phyloP scores from a whole-genome alignment of 805 yeast species.

The Dipodascus albidus region DNA sequence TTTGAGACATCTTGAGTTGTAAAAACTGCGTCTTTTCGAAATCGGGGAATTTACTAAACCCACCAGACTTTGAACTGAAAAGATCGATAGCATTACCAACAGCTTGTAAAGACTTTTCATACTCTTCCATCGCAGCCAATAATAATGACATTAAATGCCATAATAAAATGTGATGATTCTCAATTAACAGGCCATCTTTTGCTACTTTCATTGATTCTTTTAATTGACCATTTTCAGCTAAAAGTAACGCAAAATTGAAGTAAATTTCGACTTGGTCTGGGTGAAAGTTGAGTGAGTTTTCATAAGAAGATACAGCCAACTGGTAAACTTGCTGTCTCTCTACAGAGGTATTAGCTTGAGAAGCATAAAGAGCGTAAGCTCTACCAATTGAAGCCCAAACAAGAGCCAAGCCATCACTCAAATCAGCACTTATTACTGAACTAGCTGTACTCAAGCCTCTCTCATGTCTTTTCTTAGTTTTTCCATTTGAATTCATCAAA shows the following conservation, averaged over 20 bases:
- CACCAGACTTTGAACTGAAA: slow-evolving; percentile 1
- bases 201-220: slow-evolving; percentile 17
- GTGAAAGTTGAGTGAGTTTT: slow-evolving; percentile 8
- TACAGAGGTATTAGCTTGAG: background rate
- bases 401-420: background rate
- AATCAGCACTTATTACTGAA: background rate
- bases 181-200: slow-evolving; percentile 16
- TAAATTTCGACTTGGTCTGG: slow-evolving; percentile 11
- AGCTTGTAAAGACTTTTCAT: slow-evolving; percentile 43
- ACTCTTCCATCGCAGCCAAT: slow-evolving; percentile 50
- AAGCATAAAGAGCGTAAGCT: slow-evolving; percentile 8
- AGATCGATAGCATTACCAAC: slow-evolving; percentile 29
- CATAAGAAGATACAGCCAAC: slow-evolving; percentile 13
- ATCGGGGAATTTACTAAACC: slow-evolving; percentile 7
- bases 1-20: slow-evolving; percentile 64
- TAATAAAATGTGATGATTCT: slow-evolving; percentile 45
- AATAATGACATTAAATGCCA: slow-evolving; percentile 60
- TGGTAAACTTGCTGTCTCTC: slow-evolving; percentile 1
- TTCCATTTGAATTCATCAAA: background rate
- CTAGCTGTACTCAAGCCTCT: background rate
- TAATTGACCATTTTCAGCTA: slow-evolving; percentile 16
- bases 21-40: slow-evolving; percentile 34
- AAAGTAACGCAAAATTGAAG: slow-evolving; percentile 21
- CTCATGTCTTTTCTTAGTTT: background rate
- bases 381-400: slow-evolving; percentile 6